Base-by-base conservation (phyloP, 108 stramenopile species). In the Ochromonas danica region DNA sequence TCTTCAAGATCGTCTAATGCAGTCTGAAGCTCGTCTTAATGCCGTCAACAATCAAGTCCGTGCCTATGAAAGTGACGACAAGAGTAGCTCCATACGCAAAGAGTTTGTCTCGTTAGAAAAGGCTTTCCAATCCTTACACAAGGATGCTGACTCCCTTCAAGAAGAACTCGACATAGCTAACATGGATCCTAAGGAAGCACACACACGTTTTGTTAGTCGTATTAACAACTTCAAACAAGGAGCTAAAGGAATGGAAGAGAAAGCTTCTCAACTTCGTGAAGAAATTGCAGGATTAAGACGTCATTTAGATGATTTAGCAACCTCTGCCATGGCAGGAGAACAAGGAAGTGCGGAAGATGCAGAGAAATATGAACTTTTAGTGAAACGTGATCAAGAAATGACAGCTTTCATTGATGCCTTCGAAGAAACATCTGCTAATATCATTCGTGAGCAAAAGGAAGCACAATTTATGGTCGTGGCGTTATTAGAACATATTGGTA, bases 401-500 rank as follows among this genome's bases (percentile, higher is more conserved):
- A 90, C 83, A 6, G 35, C 70, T 33, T 89, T 89, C 72, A 82
- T 89, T 0, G 86, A 87, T 17, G 43, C 57, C 36, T 90, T 87
- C 71, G 88, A 88, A 40, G 43, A 42, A 38, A 78, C 65, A 1
- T 62, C 61, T 70, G 61, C 27, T 1, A 51, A 67, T 30, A 80
- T 85, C 10, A 27, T 81, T 31, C 35, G 77, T 6, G 89, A 86
- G 35, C 89, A 89, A 71, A 17, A 40, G 25, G 28, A 41, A 0
- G 63, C 77, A 39, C 81, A 86, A 72, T 61, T 71, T 30, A 87
- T 86, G 36, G 79, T 90, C 39, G 88, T 89, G 22, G 88, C 79
- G 1, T 81, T 90, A 36, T 83, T 90, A 40, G 90, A 89, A 70
- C 89, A 90, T 81, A 89, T 89, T 40, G 78, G 83, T 51, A 61